These are phyloP conservation scores for Phytopythium ostracodes DNA, from an alignment of 352 stramenopile species.

Conservation along the genomic window DNA sequence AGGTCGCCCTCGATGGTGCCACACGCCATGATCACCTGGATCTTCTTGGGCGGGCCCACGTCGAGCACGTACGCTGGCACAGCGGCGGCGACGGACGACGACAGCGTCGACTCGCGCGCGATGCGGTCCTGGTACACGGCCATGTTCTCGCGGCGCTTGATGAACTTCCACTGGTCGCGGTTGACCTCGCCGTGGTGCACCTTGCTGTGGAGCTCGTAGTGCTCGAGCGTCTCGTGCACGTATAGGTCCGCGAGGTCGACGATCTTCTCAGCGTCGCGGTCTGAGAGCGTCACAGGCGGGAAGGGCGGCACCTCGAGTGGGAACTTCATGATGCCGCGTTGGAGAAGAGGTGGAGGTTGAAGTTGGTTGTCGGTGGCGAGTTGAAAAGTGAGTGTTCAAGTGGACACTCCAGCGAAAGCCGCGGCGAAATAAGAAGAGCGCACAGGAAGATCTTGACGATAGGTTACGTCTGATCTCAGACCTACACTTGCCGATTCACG, in stretches of 20 bases:
- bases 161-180: slow-evolving; percentile 10
- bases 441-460: not conserved
- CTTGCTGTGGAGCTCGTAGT: slow-evolving; percentile 8
- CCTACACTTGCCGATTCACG: not conserved
- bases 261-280: slow-evolving; percentile 3
- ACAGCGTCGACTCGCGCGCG: slow-evolving; percentile 8
- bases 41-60: slow-evolving; percentile 9
- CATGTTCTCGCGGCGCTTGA: slow-evolving; percentile 16
- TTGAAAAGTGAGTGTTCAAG: slow-evolving; percentile 4
- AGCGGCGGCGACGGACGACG: not conserved
- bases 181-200: slow-evolving; percentile 9
- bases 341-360: not conserved
- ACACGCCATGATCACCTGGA: slow-evolving; percentile 9
- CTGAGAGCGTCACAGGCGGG: slow-evolving; percentile 8
- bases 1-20: slow-evolving; percentile 10
- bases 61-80: slow-evolving; percentile 8
- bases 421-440: not conserved
- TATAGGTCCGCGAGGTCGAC: slow-evolving; percentile 3
- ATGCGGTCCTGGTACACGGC: slow-evolving; percentile 12
- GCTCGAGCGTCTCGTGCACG: slow-evolving; percentile 8
- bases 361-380: not conserved
- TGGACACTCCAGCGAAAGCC: not conserved
- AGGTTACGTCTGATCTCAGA: not conserved
- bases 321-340: slow-evolving; percentile 12
- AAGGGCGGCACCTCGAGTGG: slow-evolving; percentile 12